Evolutionary conservation across 1,139 yeast species (phyloP).

Genomic region (Spencermartinsiella ligniputridi): DNA sequence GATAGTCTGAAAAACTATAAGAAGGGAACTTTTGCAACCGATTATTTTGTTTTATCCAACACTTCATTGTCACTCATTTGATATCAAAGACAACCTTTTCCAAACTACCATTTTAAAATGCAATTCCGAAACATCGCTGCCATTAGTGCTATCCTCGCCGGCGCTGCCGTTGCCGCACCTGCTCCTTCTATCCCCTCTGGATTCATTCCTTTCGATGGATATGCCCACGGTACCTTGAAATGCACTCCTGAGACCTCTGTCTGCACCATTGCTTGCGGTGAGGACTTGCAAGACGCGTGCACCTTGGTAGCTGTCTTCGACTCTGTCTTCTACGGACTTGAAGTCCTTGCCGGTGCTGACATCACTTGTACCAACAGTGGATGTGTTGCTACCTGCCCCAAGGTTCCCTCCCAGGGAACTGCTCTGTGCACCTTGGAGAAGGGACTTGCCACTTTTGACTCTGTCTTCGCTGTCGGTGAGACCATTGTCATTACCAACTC

Average conservation of each 20-base stretch:
- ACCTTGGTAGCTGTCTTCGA: conserved; percentile 16
- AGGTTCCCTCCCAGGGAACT: conserved; percentile 13
- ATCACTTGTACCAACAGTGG: conserved; percentile 13
- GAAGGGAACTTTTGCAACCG: background rate
- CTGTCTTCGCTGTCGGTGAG: conserved; percentile 17
- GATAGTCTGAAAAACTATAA: conserved; percentile 1
- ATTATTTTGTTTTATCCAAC: background rate
- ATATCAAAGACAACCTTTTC: background rate
- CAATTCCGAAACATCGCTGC: conserved; percentile 8
- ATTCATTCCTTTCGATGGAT: background rate
- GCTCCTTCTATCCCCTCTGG: conserved; percentile 6
- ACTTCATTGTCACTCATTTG: no score
- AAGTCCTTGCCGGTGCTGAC: conserved; percentile 15
- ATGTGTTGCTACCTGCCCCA: conserved; percentile 17
- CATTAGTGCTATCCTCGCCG: conserved; percentile 7
- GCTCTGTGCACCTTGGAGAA: conserved; percentile 15
- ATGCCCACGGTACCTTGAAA: conserved; percentile 8
- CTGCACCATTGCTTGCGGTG: conserved; percentile 15
- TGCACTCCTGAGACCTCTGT: conserved; percentile 15
- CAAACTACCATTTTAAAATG: conserved; percentile 2
- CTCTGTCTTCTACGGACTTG: conserved; percentile 17
- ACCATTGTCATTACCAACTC: conserved; percentile 14
- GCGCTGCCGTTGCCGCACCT: conserved; percentile 7
- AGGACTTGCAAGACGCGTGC: conserved; percentile 12
- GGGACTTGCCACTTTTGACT: conserved; percentile 17